phyloP scores from a whole-genome alignment of 2,329 filamentous ascomycete genomes.

The Colletotrichum eremochloae region DNA sequence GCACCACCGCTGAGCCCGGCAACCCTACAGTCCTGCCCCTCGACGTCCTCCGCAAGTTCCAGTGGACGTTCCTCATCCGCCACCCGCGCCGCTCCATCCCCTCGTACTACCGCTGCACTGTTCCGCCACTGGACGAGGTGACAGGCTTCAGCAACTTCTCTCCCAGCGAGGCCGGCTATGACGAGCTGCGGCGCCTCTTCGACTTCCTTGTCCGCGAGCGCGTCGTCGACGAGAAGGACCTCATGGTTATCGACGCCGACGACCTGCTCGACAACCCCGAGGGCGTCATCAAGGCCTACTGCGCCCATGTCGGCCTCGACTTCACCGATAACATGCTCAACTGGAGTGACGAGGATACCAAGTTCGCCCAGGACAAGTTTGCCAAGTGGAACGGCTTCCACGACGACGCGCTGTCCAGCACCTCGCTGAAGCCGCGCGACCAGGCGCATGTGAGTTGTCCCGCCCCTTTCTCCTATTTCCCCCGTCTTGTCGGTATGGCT shows the following conservation, averaged over 20 bases:
- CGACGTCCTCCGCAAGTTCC: conserved; percentile 81
- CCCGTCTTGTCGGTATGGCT: neutral
- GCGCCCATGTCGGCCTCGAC: conserved; percentile 82
- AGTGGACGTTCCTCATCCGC: conserved; percentile 97
- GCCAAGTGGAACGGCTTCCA: conserved; percentile 99
- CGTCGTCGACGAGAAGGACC: conserved; percentile 78
- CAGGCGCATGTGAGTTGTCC: conserved; percentile 68
- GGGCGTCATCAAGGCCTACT: conserved; percentile 82
- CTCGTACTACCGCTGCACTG: conserved; percentile 93
- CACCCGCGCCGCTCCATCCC: conserved; percentile 93
- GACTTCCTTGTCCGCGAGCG: conserved; percentile 81
- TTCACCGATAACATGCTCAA: conserved; percentile 84
- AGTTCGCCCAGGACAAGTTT: conserved; percentile 81
- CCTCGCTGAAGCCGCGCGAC: conserved; percentile 77
- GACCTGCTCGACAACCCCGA: conserved; percentile 90
- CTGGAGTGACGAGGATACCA: conserved; percentile 84
- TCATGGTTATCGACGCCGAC: conserved; percentile 93
- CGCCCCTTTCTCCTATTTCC: conserved; percentile 20
- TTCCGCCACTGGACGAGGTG: conserved; percentile 84
- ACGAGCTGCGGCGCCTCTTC: conserved; percentile 87
- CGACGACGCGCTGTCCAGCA: conserved; percentile 91
- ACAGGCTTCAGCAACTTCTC: conserved; percentile 92
- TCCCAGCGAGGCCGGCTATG: conserved; percentile 89
- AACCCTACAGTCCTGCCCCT: conserved; percentile 91
- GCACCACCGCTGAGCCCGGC: conserved; percentile 71